phyloP scores from a whole-genome alignment of 1,284 basidiomycete genomes.

The Termitomyces sp. region DNA sequence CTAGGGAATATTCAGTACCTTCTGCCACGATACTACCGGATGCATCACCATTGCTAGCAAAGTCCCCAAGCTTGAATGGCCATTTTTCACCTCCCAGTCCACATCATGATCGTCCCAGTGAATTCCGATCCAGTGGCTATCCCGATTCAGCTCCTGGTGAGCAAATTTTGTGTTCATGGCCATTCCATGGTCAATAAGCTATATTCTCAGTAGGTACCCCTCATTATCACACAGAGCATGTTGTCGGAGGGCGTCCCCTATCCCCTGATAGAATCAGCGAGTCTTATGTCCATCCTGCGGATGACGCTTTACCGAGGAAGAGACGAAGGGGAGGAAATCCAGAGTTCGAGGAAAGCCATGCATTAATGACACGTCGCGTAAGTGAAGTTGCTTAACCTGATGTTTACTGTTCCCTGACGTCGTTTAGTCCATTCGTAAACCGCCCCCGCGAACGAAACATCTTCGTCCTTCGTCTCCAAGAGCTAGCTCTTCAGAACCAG shows the following conservation, averaged over 20 bases:
- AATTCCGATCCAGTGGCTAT: conserved; percentile 8
- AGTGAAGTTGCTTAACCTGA: conserved; percentile 24
- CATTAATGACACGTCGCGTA: conserved; percentile 50
- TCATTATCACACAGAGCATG: conserved; percentile 12
- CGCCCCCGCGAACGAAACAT: conserved; percentile 18
- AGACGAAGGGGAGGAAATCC: conserved; percentile 44
- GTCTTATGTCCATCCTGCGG: conserved; percentile 30
- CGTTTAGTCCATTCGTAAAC: conserved; percentile 18
- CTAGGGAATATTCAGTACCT: conserved; percentile 19
- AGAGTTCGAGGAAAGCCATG: conserved; percentile 47
- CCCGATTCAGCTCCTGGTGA: conserved; percentile 11
- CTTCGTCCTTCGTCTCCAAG: conserved; percentile 12
- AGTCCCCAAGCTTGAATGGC: conserved; percentile 12
- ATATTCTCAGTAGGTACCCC: conserved; percentile 2
- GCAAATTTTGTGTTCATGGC: neutral
- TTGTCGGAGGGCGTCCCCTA: conserved; percentile 19
- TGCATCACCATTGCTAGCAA: conserved; percentile 8
- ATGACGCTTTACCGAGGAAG: conserved; percentile 45
- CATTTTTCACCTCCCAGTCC: conserved; percentile 14
- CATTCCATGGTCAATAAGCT: neutral
- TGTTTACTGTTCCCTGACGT: neutral
- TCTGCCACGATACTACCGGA: conserved; percentile 21
- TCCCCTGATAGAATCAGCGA: conserved; percentile 26
- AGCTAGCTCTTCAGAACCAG: conserved; percentile 10
- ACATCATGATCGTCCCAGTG: conserved; percentile 7